Conservation (phyloP, 164 flowering plant genomes). For the Pachysandra terminalis region DNA sequence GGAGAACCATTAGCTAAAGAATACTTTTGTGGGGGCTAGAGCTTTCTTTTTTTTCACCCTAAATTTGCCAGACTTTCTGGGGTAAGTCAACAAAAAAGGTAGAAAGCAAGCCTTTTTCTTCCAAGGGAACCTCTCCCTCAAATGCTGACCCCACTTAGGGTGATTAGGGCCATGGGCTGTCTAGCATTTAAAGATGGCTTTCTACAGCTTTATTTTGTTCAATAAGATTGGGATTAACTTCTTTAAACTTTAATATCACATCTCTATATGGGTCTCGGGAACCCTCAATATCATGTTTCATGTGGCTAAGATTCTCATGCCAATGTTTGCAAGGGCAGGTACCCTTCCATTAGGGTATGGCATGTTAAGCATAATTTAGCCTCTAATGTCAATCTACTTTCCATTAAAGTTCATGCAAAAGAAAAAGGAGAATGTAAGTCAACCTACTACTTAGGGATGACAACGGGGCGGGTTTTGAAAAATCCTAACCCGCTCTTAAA, state of each 20-base stretch:
- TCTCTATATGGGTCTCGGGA: background rate
- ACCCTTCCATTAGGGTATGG: too few species aligned
- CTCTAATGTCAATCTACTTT: background rate
- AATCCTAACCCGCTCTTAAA: too few species aligned
- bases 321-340: too few species aligned
- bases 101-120: slow-evolving; percentile 4
- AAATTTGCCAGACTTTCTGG: slow-evolving; percentile 9
- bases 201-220: background rate
- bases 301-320: too few species aligned
- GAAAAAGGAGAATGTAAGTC: background rate
- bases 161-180: slow-evolving; percentile 1
- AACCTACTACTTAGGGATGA: background rate
- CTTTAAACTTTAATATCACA: too few species aligned
- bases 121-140: background rate
- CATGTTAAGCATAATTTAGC: too few species aligned
- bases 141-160: background rate
- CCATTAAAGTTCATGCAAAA: too few species aligned
- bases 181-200: background rate
- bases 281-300: background rate
- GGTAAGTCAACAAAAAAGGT: background rate
- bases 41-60: slow-evolving; percentile 4
- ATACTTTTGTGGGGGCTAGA: background rate
- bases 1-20: slow-evolving; percentile 3
- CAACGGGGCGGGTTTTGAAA: too few species aligned
- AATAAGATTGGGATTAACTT: background rate